These are phyloP conservation scores for Asterionellopsis glacialis DNA, from an alignment of 108 stramenopile species.

Conservation along the genomic window DNA sequence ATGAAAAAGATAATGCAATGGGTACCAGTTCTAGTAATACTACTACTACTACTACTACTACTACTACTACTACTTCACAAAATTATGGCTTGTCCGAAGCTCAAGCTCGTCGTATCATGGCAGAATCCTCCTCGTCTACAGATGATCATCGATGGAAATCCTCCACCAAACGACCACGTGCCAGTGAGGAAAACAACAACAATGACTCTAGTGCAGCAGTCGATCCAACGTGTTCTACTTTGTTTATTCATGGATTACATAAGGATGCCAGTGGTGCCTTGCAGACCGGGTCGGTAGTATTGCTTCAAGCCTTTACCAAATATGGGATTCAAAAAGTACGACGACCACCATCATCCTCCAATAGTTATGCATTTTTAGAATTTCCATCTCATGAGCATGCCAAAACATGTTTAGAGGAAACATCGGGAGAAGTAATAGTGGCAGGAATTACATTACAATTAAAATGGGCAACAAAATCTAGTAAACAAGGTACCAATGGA, in stretches of 20 bases:
- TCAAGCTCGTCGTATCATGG: slow-evolving; percentile 42
- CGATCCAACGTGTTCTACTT: slow-evolving; percentile 55
- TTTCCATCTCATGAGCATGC: slow-evolving; percentile 69
- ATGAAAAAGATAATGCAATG: slow-evolving; percentile 23
- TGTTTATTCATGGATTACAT: slow-evolving; percentile 79
- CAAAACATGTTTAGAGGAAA: slow-evolving; percentile 48
- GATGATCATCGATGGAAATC: slow-evolving; percentile 43
- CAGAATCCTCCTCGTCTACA: slow-evolving; percentile 24
- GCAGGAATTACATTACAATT: slow-evolving; percentile 50
- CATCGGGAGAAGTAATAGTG: slow-evolving; percentile 40
- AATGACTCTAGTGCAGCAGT: slow-evolving; percentile 20
- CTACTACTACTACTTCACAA: neutral
- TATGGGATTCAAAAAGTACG: slow-evolving; percentile 47
- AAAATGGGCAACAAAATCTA: slow-evolving; percentile 63
- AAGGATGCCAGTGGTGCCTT: slow-evolving; percentile 58
- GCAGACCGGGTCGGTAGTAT: slow-evolving; percentile 27
- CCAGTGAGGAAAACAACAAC: slow-evolving; percentile 15
- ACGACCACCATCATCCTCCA: slow-evolving; percentile 38
- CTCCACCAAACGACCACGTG: slow-evolving; percentile 31
- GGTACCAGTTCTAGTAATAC: neutral
- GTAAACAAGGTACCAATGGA: slow-evolving; percentile 1
- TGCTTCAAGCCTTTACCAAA: slow-evolving; percentile 55
- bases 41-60: neutral
- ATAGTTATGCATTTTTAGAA: slow-evolving; percentile 80
- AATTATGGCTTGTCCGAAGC: slow-evolving; percentile 51